Conservation (phyloP, 1,139 yeast genomes). For the Pichia sp. region DNA sequence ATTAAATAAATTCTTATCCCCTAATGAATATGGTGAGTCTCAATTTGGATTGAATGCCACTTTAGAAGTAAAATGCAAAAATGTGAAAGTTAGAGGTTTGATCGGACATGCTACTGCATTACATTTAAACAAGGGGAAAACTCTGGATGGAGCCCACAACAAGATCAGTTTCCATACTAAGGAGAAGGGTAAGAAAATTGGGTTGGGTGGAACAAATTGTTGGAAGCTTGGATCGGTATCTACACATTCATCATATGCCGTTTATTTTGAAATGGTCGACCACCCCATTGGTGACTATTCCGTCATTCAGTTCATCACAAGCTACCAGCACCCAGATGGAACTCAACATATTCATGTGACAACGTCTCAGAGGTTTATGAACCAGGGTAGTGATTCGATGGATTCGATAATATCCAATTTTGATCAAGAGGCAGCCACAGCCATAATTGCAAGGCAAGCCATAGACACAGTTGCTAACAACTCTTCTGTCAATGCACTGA, state of each 20-base stretch:
- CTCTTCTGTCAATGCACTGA: conserved; percentile 66
- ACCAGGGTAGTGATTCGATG: conserved; percentile 27
- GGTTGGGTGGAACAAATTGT: conserved; percentile 52
- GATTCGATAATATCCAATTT: conserved; percentile 26
- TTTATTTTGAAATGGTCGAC: conserved; percentile 51
- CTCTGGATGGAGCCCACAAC: conserved; percentile 11
- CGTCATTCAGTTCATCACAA: conserved; percentile 66
- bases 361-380: conserved; percentile 35
- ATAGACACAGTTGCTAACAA: conserved; percentile 45
- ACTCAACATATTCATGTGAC: conserved; percentile 47
- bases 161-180: neutral
- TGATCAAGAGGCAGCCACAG: conserved; percentile 52
- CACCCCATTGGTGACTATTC: conserved; percentile 32
- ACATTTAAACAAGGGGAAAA: conserved; percentile 22
- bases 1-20: conserved; percentile 47
- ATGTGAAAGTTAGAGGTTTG: conserved; percentile 52
- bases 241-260: conserved; percentile 55
- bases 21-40: conserved; percentile 35
- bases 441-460: conserved; percentile 53
- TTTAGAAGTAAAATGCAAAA: conserved; percentile 50
- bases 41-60: conserved; percentile 57
- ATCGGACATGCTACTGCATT: conserved; percentile 53
- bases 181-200: conserved; percentile 32
- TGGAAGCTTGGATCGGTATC: conserved; percentile 58
- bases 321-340: conserved; percentile 60